phyloP scores from a whole-genome alignment of 2,329 filamentous ascomycete species.

The Periconia digitata region DNA sequence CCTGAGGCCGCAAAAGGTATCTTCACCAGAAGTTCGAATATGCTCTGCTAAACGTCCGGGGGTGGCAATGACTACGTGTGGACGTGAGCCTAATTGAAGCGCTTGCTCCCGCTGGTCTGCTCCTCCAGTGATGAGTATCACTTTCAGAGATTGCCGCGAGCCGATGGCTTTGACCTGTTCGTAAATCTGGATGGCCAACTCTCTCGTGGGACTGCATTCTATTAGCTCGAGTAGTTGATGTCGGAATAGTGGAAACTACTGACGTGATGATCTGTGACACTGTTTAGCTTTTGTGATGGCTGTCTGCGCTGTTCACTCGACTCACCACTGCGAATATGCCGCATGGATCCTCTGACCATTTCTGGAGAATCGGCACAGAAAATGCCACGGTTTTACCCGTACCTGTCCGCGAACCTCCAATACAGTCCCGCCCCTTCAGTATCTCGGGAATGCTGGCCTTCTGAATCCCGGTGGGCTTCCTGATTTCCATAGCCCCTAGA shows the following conservation, averaged over 20 bases:
- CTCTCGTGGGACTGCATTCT: conserved; percentile 51
- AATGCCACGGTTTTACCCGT: conserved; percentile 98
- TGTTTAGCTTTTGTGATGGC: neutral
- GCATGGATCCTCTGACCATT: conserved; percentile 88
- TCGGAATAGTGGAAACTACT: conserved; percentile 48
- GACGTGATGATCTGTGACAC: conserved; percentile 70
- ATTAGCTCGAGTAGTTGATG: conserved; percentile 8
- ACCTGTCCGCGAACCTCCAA: conserved; percentile 91
- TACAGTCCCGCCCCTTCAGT: conserved; percentile 83
- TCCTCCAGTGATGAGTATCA: conserved; percentile 86
- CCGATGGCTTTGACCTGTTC: conserved; percentile 96
- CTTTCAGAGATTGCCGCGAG: conserved; percentile 82
- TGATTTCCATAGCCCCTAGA: conserved; percentile 76
- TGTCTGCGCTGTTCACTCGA: neutral
- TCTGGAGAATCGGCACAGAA: conserved; percentile 88
- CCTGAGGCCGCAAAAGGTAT: conserved; percentile 80
- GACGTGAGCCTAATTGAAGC: conserved; percentile 75
- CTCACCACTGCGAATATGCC: conserved; percentile 76
- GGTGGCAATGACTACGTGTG: conserved; percentile 92
- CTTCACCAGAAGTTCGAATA: conserved; percentile 85
- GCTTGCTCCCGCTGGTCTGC: conserved; percentile 91
- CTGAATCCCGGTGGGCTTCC: conserved; percentile 87
- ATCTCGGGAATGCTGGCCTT: conserved; percentile 92
- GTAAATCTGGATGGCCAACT: conserved; percentile 92
- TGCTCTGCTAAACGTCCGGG: conserved; percentile 90